Evolutionary conservation across 495 filamentous ascomycete genomes (phyloP).

Genomic region (Pseudomonodictys pantanalensis): DNA sequence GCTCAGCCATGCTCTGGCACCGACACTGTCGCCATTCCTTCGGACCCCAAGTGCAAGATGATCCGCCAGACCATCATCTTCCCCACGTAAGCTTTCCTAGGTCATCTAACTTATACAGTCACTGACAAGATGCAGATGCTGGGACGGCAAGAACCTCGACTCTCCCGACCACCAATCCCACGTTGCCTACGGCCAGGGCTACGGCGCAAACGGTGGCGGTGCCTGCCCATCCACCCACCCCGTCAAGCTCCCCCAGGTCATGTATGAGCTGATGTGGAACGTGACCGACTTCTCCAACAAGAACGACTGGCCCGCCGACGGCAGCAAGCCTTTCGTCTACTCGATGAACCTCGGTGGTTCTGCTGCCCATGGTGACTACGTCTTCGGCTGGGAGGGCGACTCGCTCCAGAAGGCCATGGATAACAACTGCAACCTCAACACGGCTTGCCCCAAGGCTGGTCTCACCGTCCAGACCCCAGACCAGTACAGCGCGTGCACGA

Average conservation of each 20-base stretch:
- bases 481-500: conserved; percentile 43
- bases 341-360: conserved; percentile 51
- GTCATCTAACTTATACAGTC: neutral
- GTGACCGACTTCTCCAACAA: conserved; percentile 44
- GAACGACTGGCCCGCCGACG: conserved; percentile 44
- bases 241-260: conserved; percentile 50
- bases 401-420: conserved; percentile 51
- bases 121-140: conserved; percentile 42
- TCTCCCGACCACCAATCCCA: conserved; percentile 52
- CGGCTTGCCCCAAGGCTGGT: conserved; percentile 39
- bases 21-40: conserved; percentile 31
- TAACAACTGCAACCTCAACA: conserved; percentile 43
- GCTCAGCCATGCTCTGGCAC: conserved; percentile 22
- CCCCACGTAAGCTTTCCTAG: conserved; percentile 39
- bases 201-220: conserved; percentile 43
- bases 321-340: conserved; percentile 48
- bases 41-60: conserved; percentile 51
- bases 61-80: conserved; percentile 54
- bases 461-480: conserved; percentile 43
- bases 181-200: conserved; percentile 46
- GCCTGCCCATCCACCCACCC: conserved; percentile 50
- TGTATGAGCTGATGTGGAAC: conserved; percentile 55
- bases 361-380: conserved; percentile 49
- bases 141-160: conserved; percentile 56
- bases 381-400: conserved; percentile 51